These are phyloP conservation scores for Ceratocystis alfenasii DNA, from an alignment of 2,329 filamentous ascomycete genomes.

Conservation along the genomic window DNA sequence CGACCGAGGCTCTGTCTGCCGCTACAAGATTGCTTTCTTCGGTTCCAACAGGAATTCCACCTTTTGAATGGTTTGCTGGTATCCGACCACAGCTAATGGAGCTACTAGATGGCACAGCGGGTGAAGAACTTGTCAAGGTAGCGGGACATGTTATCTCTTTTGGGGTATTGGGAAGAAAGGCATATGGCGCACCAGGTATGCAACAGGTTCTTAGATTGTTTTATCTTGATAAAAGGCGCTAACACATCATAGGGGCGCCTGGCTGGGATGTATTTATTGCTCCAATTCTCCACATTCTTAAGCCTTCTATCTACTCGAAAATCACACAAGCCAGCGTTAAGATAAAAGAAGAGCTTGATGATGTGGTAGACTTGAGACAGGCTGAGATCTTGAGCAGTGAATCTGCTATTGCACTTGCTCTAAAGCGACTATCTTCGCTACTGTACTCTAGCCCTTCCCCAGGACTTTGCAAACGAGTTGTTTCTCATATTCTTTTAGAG, in stretches of 20 bases:
- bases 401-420: slow-evolving; percentile 37
- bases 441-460: slow-evolving; percentile 54
- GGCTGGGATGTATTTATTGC: slow-evolving; percentile 53
- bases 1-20: slow-evolving; percentile 54
- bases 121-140: slow-evolving; percentile 45
- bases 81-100: slow-evolving; percentile 49
- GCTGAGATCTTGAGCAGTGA: slow-evolving; percentile 37
- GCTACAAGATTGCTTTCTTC: slow-evolving; percentile 50
- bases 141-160: slow-evolving; percentile 53
- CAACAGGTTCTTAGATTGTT: not conserved
- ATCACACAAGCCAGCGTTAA: not conserved
- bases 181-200: slow-evolving; percentile 50
- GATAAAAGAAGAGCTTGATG: slow-evolving; percentile 28
- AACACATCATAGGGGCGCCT: slow-evolving; percentile 33
- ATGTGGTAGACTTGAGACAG: slow-evolving; percentile 37
- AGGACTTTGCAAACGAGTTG: slow-evolving; percentile 49
- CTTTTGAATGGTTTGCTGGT: slow-evolving; percentile 48
- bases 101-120: slow-evolving; percentile 50
- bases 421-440: slow-evolving; percentile 45
- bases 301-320: slow-evolving; percentile 31
- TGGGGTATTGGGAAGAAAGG: slow-evolving; percentile 52
- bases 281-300: slow-evolving; percentile 44
- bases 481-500: slow-evolving; percentile 46
- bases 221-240: not conserved
- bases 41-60: slow-evolving; percentile 42